Evolutionary conservation across 2,329 filamentous ascomycete genomes (phyloP).

Genomic region (Penicillium occitanis): DNA sequence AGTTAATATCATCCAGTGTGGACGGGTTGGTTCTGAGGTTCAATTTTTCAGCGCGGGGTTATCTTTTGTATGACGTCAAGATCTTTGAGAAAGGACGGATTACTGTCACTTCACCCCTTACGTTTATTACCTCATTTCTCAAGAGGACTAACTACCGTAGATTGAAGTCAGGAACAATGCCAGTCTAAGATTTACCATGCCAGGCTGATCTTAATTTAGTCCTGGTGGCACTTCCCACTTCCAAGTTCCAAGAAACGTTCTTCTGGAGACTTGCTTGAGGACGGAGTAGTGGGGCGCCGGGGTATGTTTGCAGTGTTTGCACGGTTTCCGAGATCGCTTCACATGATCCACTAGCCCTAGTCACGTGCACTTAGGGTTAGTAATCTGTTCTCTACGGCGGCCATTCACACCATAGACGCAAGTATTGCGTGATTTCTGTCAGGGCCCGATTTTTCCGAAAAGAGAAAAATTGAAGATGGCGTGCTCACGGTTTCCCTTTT

Average conservation of each 20-base stretch:
- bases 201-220: neutral
- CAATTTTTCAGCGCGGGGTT: neutral
- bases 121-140: neutral
- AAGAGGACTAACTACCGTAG: neutral
- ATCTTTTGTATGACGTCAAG: neutral
- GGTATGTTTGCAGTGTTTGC: slow-evolving; percentile 18
- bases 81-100: neutral
- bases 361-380: slow-evolving; percentile 16
- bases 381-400: too few species aligned
- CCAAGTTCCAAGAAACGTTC: neutral
- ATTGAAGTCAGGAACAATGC: neutral
- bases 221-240: neutral
- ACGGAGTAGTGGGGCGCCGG: neutral
- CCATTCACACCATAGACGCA: slow-evolving; percentile 27
- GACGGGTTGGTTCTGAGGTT: neutral
- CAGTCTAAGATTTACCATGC: neutral
- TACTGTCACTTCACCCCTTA: neutral
- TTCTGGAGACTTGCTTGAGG: neutral
- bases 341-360: neutral
- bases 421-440: slow-evolving; percentile 44
- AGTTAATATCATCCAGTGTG: neutral
- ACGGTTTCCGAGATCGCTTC: neutral
- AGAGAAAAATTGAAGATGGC: slow-evolving; percentile 28
- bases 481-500: slow-evolving; percentile 21
- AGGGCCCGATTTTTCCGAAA: slow-evolving; percentile 20